These are phyloP conservation scores for Umbelopsis isabellina DNA, from an alignment of 192 early-diverging fungal genomes.

Conservation along the genomic window DNA sequence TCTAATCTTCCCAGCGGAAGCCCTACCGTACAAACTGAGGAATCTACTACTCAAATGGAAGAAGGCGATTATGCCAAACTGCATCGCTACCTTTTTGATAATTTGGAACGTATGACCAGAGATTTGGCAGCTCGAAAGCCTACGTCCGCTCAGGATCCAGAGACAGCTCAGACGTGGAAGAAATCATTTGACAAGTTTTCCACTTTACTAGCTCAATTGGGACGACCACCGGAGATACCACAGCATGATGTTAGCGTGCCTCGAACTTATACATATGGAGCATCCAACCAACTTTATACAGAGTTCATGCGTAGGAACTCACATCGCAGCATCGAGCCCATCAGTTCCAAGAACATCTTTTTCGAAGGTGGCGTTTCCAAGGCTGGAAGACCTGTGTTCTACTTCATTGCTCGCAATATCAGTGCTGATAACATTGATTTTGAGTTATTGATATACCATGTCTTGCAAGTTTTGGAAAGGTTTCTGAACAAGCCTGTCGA, in stretches of 20 bases:
- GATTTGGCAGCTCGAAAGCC: conserved; percentile 62
- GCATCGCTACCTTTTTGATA: conserved; percentile 70
- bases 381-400: conserved; percentile 75
- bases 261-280: conserved; percentile 53
- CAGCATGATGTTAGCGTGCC: conserved; percentile 52
- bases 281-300: conserved; percentile 49
- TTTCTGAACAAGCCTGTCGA: conserved; percentile 74
- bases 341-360: conserved; percentile 73
- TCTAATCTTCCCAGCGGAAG: conserved; percentile 45
- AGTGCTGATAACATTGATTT: conserved; percentile 80
- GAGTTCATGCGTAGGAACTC: conserved; percentile 78
- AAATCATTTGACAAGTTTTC: conserved; percentile 80
- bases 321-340: conserved; percentile 65
- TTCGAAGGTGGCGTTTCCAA: conserved; percentile 83
- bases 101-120: conserved; percentile 69
- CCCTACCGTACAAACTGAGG: not conserved
- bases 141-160: conserved; percentile 38
- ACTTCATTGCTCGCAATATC: conserved; percentile 81
- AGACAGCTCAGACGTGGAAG: conserved; percentile 57
- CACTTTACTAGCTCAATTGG: conserved; percentile 83
- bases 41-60: conserved; percentile 27
- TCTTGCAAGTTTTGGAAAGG: conserved; percentile 73
- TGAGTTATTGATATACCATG: conserved; percentile 78
- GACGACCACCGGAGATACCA: conserved; percentile 77
- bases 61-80: conserved; percentile 39